Evolutionary conservation across 192 early-diverging fungal species (phyloP).

Genomic region (Gonapodya sp.): DNA sequence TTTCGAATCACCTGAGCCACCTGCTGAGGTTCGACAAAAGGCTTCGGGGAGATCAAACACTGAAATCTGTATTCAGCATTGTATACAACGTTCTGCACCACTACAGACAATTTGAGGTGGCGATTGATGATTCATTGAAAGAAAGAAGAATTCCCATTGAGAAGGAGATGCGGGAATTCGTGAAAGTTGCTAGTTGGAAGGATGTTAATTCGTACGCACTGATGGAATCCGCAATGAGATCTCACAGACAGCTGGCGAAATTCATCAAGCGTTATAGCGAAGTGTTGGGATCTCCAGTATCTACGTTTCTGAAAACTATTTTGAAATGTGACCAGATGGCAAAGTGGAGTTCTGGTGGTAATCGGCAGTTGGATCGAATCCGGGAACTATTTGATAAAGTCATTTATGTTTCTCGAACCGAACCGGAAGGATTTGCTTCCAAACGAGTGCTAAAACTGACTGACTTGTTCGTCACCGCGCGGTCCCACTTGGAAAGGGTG

Average conservation of each 20-base stretch:
- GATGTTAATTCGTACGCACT: slow-evolving; percentile 91
- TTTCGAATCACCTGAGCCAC: slow-evolving; percentile 40
- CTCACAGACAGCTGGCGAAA: slow-evolving; percentile 84
- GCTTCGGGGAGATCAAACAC: slow-evolving; percentile 19
- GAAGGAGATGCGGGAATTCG: slow-evolving; percentile 84
- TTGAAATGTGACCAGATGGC: neutral
- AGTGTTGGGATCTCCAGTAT: slow-evolving; percentile 61
- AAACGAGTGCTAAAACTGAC: no score
- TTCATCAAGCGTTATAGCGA: slow-evolving; percentile 78
- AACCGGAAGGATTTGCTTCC: no score
- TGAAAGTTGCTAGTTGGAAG: slow-evolving; percentile 94
- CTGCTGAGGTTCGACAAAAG: slow-evolving; percentile 16
- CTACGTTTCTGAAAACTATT: neutral
- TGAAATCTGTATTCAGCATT: slow-evolving; percentile 22
- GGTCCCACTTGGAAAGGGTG: no score
- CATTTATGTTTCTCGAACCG: no score
- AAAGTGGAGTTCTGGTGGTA: no score
- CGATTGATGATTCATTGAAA: slow-evolving; percentile 45
- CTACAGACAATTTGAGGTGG: slow-evolving; percentile 64
- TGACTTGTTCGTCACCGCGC: no score
- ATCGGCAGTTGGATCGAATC: no score
- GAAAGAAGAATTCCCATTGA: slow-evolving; percentile 59
- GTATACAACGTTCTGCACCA: slow-evolving; percentile 69
- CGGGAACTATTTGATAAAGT: no score
- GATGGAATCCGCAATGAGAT: slow-evolving; percentile 77